Conservation (phyloP, 179 eudicot genomes). For the Nepenthes alata region DNA sequence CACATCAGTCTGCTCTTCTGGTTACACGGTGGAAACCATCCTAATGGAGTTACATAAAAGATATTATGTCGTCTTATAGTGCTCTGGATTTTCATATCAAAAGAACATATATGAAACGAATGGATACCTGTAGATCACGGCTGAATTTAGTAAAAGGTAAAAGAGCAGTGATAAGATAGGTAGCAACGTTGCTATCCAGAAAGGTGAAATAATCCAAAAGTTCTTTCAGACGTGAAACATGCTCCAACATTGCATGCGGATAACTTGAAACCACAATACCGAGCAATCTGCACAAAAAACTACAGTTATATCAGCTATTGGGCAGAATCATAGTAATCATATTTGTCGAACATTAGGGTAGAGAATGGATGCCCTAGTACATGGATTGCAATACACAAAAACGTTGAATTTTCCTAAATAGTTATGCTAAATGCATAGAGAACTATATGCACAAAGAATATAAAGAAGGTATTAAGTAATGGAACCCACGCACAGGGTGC, state of each 20-base stretch:
- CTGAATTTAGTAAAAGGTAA: conserved; percentile 36
- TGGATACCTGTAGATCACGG: conserved; percentile 38
- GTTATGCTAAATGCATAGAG: not conserved
- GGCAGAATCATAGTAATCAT: too few relatives aligned
- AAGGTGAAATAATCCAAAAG: conserved; percentile 49
- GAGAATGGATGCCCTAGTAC: too few relatives aligned
- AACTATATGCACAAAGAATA: not conserved
- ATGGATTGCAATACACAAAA: too few relatives aligned
- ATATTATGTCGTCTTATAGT: too few relatives aligned
- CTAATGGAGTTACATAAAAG: too few relatives aligned
- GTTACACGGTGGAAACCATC: too few relatives aligned
- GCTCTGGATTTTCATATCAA: not conserved
- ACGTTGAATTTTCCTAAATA: not conserved
- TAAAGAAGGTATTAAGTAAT: not conserved
- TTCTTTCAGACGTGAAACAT: conserved; percentile 41
- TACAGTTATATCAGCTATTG: not conserved
- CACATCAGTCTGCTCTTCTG: too few relatives aligned
- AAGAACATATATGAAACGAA: not conserved
- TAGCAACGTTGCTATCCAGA: conserved; percentile 30
- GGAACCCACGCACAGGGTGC: too few relatives aligned
- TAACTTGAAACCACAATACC: conserved; percentile 27
- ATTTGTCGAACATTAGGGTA: too few relatives aligned
- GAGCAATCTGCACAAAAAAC: conserved; percentile 25
- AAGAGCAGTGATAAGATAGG: conserved; percentile 24
- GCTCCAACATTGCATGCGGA: conserved; percentile 37